A percentile compares a stretch with the other conserved stretches of the same genome.
Conservation (phyloP, 768 basidiomycete species). For the Collybia sordida region DNA sequence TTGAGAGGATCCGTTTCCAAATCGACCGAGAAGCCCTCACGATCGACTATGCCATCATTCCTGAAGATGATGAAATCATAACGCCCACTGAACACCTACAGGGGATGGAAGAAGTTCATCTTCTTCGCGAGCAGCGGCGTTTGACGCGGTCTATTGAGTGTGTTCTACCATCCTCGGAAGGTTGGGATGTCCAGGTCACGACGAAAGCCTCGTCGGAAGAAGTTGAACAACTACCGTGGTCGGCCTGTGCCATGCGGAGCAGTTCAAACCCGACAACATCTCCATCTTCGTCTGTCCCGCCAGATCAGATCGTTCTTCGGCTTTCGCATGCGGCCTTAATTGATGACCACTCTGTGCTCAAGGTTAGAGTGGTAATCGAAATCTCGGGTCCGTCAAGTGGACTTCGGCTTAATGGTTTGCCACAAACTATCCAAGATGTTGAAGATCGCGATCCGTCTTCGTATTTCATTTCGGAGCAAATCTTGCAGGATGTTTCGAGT, state of each 20-base stretch:
- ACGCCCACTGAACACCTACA: slow-evolving; percentile 30
- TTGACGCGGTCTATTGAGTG: slow-evolving; percentile 80
- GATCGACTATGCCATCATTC: slow-evolving; percentile 81
- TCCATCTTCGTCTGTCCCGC: slow-evolving; percentile 26
- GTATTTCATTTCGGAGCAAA: slow-evolving; percentile 55
- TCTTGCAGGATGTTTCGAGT: slow-evolving; percentile 74
- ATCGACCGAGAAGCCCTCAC: slow-evolving; percentile 80
- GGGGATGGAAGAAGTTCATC: slow-evolving; percentile 64
- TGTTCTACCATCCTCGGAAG: slow-evolving; percentile 69
- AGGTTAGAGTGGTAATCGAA: slow-evolving; percentile 80
- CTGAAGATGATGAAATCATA: slow-evolving; percentile 60
- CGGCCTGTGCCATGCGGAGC: slow-evolving; percentile 53
- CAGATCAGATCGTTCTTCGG: slow-evolving; percentile 59
- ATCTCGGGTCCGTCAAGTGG: slow-evolving; percentile 74
- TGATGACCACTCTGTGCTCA: slow-evolving; percentile 76
- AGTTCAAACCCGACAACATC: slow-evolving; percentile 33
- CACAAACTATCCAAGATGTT: slow-evolving; percentile 61
- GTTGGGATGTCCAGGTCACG: slow-evolving; percentile 86
- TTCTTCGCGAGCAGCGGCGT: slow-evolving; percentile 63
- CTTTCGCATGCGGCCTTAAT: slow-evolving; percentile 71
- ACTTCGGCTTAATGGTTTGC: slow-evolving; percentile 84
- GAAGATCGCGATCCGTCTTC: slow-evolving; percentile 70
- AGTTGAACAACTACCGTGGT: slow-evolving; percentile 75
- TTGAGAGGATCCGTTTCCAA: slow-evolving; percentile 80
- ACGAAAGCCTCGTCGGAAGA: slow-evolving; percentile 73